Base-by-base conservation (phyloP, 2,329 filamentous ascomycete genomes). In the Clarireedia sp. region DNA sequence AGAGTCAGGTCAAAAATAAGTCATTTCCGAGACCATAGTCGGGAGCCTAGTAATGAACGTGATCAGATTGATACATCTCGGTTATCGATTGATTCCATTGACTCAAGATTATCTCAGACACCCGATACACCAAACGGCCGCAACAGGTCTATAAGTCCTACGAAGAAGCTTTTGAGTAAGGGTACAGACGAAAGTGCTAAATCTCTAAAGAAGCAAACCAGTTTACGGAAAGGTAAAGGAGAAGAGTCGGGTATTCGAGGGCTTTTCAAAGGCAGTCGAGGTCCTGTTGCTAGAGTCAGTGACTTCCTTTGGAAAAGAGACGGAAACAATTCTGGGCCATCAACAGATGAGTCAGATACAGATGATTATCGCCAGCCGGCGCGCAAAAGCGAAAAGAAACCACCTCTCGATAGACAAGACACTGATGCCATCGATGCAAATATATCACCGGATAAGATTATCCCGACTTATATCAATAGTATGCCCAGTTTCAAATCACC, bases 201-300 rank as follows among this genome's bases (percentile, higher is more conserved):
- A 60, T 73, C 73, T 46, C 74, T 75, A 57, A 72, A 72, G 58
- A 78, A 74, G 45, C 70, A 74, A 24, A 74, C 74, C 19, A 83
- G 78, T 64, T 62, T 78, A n/a, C 74, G 72, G 21, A 68, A 72
- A 17, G 73, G 68, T 2, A 68, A 64, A 54, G 61, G 66, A 23
- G 74, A 78, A 40, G 74, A 79, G 53, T 67, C 80, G 9, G 82
- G 80, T 37, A 75, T 90, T 8, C 81, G 85, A 43, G 83, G 86
- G 6, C 85, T 96, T 48, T 86, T 96, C 71, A 92, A 90, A 71
- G 85, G 84, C 2, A 81, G 83, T 49, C 78, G 87, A 54, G 83
- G 75, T 58, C 83, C 86, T 63, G 77, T 84, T 7, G 78, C 80
- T 0, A 81, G 79, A 63, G 76, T 85, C 36, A 79, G 81, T 16